These are phyloP conservation scores for Ostreobium quekettii DNA, from an alignment of 139 green algal species.

Conservation along the genomic window DNA sequence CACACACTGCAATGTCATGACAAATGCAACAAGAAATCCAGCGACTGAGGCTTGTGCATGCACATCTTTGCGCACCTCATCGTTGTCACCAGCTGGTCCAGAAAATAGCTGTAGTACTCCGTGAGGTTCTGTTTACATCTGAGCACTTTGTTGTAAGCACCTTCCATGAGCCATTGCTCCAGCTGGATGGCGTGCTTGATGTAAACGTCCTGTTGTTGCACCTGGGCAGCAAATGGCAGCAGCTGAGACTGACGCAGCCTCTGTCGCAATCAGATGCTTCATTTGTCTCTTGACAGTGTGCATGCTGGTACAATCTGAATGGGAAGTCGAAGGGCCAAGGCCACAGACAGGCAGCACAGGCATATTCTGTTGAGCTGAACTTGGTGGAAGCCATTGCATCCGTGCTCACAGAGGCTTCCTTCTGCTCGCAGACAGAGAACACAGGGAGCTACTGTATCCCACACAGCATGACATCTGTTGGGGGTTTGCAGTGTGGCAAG, in stretches of 20 bases:
- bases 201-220: slow-evolving; percentile 20
- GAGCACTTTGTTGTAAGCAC: slow-evolving; percentile 88
- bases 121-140: slow-evolving; percentile 14
- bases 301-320: too few relatives aligned
- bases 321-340: too few relatives aligned
- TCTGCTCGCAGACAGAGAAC: too few relatives aligned
- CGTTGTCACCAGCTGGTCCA: slow-evolving; percentile 71
- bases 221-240: background rate
- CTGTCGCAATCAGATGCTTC: background rate
- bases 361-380: too few relatives aligned
- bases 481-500: too few relatives aligned
- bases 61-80: too few relatives aligned
- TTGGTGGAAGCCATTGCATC: too few relatives aligned
- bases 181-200: slow-evolving; percentile 68
- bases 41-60: too few relatives aligned
- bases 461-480: too few relatives aligned
- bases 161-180: slow-evolving; percentile 95
- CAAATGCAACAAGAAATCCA: background rate
- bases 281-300: background rate
- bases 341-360: too few relatives aligned
- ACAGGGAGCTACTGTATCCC: too few relatives aligned
- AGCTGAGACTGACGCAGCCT: background rate
- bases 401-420: too few relatives aligned
- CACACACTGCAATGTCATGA: slow-evolving; percentile 5
- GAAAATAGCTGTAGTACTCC: slow-evolving; percentile 53